Conservation (phyloP, 2,329 filamentous ascomycete genomes). For the Chaetomium sp. region DNA sequence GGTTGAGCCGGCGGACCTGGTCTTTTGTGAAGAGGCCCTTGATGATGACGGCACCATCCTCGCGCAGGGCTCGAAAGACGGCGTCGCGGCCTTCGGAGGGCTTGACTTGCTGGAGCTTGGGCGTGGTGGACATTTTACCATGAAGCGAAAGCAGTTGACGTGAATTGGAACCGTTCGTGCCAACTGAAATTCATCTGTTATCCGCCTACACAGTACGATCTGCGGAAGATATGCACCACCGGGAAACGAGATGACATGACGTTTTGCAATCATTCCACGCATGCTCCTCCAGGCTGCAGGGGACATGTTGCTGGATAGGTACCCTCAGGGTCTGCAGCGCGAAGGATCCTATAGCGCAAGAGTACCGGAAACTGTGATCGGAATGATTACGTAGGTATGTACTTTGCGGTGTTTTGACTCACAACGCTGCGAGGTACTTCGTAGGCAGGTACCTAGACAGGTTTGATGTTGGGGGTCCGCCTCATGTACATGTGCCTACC, state of each 20-base stretch:
- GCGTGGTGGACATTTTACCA: neutral
- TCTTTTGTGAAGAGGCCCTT: conserved; percentile 1
- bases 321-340: neutral
- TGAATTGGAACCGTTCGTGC: neutral
- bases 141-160: neutral
- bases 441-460: too few species aligned
- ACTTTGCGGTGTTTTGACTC: too few species aligned
- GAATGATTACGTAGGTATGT: too few species aligned
- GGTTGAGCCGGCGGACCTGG: neutral
- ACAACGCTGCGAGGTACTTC: too few species aligned
- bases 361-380: too few species aligned
- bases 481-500: too few species aligned
- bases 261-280: neutral
- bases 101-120: neutral
- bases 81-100: neutral
- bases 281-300: neutral
- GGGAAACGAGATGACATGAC: neutral
- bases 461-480: too few species aligned
- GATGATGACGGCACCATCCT: neutral
- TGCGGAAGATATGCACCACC: neutral
- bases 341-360: neutral
- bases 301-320: neutral
- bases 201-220: neutral
- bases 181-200: neutral
- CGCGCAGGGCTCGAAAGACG: conserved; percentile 1